Percentiles rank a stretch among this genome's conserved stretches.
Conservation (phyloP, 2,329 filamentous ascomycete species). For the Phoma sp. region DNA sequence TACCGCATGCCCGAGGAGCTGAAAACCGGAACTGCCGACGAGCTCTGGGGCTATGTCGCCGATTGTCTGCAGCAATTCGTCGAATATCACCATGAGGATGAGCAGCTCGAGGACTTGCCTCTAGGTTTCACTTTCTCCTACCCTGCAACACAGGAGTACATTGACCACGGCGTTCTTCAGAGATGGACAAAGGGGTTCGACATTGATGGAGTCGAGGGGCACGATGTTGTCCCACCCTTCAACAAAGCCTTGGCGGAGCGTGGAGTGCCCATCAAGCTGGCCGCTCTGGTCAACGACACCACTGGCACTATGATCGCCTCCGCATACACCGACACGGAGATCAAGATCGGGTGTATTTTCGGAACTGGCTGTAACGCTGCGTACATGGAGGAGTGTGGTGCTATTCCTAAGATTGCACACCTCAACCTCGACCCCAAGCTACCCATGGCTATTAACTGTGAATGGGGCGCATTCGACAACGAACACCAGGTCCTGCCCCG, state of each 20-base stretch:
- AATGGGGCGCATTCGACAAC: constrained; percentile 97
- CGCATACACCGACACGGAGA: constrained; percentile 89
- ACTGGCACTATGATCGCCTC: constrained; percentile 97
- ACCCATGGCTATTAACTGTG: constrained; percentile 97
- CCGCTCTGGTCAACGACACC: constrained; percentile 95
- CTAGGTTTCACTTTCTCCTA: constrained; percentile 98
- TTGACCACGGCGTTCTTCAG: constrained; percentile 90
- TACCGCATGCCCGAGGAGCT: constrained; percentile 95
- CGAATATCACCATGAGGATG: constrained; percentile 77
- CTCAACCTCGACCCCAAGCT: constrained; percentile 84
- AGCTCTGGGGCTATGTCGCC: constrained; percentile 94
- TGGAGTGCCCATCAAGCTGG: constrained; percentile 88
- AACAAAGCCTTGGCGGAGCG: constrained; percentile 77
- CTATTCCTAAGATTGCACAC: constrained; percentile 91
- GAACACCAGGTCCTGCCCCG: constrained; percentile 87
- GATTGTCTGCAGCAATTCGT: constrained; percentile 93
- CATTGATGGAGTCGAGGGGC: constrained; percentile 86
- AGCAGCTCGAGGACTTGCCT: constrained; percentile 70
- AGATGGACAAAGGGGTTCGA: constrained; percentile 98
- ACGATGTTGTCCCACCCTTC: constrained; percentile 90
- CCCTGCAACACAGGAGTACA: constrained; percentile 89
- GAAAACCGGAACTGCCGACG: constrained; percentile 82
- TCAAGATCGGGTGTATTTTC: constrained; percentile 97
- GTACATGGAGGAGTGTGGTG: constrained; percentile 93
- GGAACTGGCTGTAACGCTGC: constrained; percentile 98